Evolutionary conservation across 352 stramenopile genomes (phyloP).

Genomic region (Phytophthora kernoviae): DNA sequence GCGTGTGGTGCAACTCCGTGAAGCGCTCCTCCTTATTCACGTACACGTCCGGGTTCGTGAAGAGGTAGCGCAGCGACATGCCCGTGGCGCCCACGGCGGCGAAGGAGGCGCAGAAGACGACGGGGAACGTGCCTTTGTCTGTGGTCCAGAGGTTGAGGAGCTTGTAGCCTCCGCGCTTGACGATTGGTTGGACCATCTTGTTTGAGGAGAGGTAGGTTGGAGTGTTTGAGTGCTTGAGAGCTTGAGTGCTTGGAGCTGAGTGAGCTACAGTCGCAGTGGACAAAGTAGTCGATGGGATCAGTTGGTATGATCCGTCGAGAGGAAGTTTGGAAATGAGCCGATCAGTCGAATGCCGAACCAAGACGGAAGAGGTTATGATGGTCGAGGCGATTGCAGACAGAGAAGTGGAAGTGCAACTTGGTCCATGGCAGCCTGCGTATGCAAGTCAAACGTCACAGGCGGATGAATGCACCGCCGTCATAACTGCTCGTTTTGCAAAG

Average conservation of each 20-base stretch:
- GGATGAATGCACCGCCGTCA: too few relatives aligned
- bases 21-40: slow-evolving; percentile 68
- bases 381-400: neutral
- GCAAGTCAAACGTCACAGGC: neutral
- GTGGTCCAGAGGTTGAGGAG: slow-evolving; percentile 64
- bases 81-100: slow-evolving; percentile 39
- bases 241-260: too few relatives aligned
- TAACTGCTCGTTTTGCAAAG: neutral
- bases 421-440: neutral
- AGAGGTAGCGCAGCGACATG: slow-evolving; percentile 50
- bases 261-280: too few relatives aligned
- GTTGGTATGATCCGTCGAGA: neutral
- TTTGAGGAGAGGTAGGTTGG: neutral
- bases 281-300: neutral
- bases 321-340: neutral
- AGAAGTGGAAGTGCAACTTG: neutral
- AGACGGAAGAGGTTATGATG: neutral
- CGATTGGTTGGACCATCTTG: slow-evolving; percentile 23
- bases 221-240: too few relatives aligned
- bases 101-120: slow-evolving; percentile 51
- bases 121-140: slow-evolving; percentile 63
- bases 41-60: slow-evolving; percentile 67
- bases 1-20: slow-evolving; percentile 46
- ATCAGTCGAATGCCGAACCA: too few relatives aligned
- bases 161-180: slow-evolving; percentile 33